phyloP scores from a whole-genome alignment of 2,329 filamentous ascomycete species.

The Bipolaris cookei region DNA sequence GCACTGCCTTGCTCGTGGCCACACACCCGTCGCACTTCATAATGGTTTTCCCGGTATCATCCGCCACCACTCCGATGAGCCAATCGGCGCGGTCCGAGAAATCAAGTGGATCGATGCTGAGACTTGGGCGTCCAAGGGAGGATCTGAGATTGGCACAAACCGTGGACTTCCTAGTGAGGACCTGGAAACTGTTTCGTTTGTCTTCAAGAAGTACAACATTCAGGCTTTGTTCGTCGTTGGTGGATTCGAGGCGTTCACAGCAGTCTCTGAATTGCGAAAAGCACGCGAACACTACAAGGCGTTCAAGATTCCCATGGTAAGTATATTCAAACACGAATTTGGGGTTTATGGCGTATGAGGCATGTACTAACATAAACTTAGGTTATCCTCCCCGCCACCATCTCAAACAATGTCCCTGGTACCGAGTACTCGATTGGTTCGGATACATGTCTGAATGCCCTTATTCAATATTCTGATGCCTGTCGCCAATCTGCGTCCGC shows the following conservation, averaged over 20 bases:
- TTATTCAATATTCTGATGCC: slow-evolving; percentile 94
- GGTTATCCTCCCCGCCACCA: slow-evolving; percentile 89
- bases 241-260: slow-evolving; percentile 95
- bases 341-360: neutral
- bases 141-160: slow-evolving; percentile 98
- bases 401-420: slow-evolving; percentile 97
- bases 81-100: slow-evolving; percentile 79
- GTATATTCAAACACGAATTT: neutral
- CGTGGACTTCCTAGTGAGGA: slow-evolving; percentile 89
- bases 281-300: slow-evolving; percentile 78
- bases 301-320: slow-evolving; percentile 84
- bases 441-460: slow-evolving; percentile 93
- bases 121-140: slow-evolving; percentile 92
- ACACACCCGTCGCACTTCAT: slow-evolving; percentile 89
- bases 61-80: slow-evolving; percentile 84
- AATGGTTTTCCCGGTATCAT: slow-evolving; percentile 96
- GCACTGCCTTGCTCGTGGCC: slow-evolving; percentile 90
- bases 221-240: slow-evolving; percentile 91
- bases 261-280: slow-evolving; percentile 84
- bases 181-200: slow-evolving; percentile 79
- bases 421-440: slow-evolving; percentile 97
- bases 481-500: slow-evolving; percentile 97
- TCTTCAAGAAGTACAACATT: slow-evolving; percentile 85
- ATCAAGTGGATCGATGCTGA: slow-evolving; percentile 95
- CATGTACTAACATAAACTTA: slow-evolving; percentile 52